These are phyloP conservation scores for Cicer judaicum DNA, from an alignment of 306 rosid species.

Conservation along the genomic window DNA sequence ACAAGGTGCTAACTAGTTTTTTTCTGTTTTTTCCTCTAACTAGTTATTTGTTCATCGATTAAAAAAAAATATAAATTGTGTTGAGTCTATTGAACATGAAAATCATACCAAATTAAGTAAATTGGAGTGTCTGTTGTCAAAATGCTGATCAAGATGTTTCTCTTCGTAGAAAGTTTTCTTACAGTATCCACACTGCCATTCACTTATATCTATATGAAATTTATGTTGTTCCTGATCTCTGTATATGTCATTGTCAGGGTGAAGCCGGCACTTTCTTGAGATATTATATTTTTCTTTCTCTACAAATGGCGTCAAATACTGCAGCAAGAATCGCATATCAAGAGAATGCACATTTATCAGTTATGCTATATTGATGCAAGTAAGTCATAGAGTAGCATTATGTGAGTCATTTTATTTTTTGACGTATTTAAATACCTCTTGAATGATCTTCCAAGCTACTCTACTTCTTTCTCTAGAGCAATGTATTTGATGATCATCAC, in stretches of 20 bases:
- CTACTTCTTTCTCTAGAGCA: conserved; percentile 71
- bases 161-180: conserved; percentile 60
- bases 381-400: conserved; percentile 22
- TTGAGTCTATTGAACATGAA: conserved; percentile 29
- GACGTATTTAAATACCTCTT: conserved; percentile 53
- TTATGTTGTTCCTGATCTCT: conserved; percentile 66
- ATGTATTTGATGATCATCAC: conserved; percentile 51
- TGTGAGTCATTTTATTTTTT: not conserved
- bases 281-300: conserved; percentile 58
- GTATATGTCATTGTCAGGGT: conserved; percentile 59
- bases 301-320: conserved; percentile 62
- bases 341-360: conserved; percentile 26
- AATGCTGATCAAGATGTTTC: conserved; percentile 76
- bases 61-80: not conserved
- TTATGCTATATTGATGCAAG: conserved; percentile 4
- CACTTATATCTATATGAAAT: conserved; percentile 53
- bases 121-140: conserved; percentile 74
- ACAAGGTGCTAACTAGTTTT: not conserved
- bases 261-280: conserved; percentile 55
- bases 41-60: conserved; percentile 15
- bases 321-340: conserved; percentile 40
- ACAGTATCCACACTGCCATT: conserved; percentile 64
- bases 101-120: conserved; percentile 64
- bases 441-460: conserved; percentile 60
- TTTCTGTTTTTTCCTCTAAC: conserved; percentile 20